A percentile compares a stretch with the other conserved stretches of the same genome.
phyloP scores from a whole-genome alignment of 1,284 basidiomycete genomes.

The Cryptococcus amylolentus region DNA sequence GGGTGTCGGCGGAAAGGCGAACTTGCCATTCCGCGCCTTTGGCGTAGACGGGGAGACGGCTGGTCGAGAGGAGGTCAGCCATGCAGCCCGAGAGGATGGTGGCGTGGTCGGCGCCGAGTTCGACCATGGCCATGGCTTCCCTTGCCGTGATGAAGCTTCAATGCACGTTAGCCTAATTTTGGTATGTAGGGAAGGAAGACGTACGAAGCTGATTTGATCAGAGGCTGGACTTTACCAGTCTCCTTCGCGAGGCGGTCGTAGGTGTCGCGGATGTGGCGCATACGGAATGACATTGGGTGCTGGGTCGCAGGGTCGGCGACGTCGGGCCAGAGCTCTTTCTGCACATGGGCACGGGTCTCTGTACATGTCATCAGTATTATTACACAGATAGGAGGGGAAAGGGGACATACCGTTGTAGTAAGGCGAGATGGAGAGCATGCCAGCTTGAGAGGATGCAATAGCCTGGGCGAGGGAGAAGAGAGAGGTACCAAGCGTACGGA shows the following conservation, averaged over 20 bases:
- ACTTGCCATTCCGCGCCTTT: slow-evolving; percentile 22
- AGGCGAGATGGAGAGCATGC: slow-evolving; percentile 39
- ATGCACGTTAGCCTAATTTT: not conserved
- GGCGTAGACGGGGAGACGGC: slow-evolving; percentile 15
- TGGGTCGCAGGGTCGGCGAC: slow-evolving; percentile 26
- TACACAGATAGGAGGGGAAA: not conserved
- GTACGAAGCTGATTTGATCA: slow-evolving; percentile 37
- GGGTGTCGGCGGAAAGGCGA: slow-evolving; percentile 15
- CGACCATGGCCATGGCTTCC: slow-evolving; percentile 23
- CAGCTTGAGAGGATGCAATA: slow-evolving; percentile 41
- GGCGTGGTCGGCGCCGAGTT: slow-evolving; percentile 26
- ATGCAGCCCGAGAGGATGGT: slow-evolving; percentile 21
- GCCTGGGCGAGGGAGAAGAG: slow-evolving; percentile 43
- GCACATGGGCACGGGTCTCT: slow-evolving; percentile 26
- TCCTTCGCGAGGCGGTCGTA: slow-evolving; percentile 26
- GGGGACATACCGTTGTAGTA: slow-evolving; percentile 39
- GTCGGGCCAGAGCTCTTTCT: slow-evolving; percentile 23
- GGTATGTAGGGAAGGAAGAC: slow-evolving; percentile 3
- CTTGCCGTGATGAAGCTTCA: slow-evolving; percentile 21
- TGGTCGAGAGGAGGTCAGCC: slow-evolving; percentile 16
- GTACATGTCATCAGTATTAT: not conserved
- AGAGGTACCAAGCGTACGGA: slow-evolving; percentile 41
- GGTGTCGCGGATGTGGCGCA: slow-evolving; percentile 32
- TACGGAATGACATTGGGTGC: slow-evolving; percentile 29
- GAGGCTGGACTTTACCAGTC: slow-evolving; percentile 26